These are phyloP conservation scores for Septoria linicola DNA, from an alignment of 2,329 filamentous ascomycete species.

Conservation along the genomic window DNA sequence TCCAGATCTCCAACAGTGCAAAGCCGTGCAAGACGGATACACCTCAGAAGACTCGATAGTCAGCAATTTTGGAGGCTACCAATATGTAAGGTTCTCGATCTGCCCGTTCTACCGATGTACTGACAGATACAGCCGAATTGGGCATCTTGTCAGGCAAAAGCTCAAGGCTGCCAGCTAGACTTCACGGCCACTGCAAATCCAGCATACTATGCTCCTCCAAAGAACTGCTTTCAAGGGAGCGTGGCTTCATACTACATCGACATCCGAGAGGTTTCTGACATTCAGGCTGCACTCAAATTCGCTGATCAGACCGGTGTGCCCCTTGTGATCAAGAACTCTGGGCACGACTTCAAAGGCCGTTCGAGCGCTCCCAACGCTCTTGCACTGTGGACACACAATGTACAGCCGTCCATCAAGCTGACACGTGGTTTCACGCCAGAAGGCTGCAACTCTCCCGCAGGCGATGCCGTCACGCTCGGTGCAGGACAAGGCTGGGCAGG, in stretches of 20 bases:
- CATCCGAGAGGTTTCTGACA: slow-evolving; percentile 23
- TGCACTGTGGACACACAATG: slow-evolving; percentile 29
- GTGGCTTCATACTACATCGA: slow-evolving; percentile 30
- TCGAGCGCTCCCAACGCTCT: slow-evolving; percentile 22
- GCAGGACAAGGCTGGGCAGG: slow-evolving; percentile 27
- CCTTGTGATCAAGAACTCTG: slow-evolving; percentile 32
- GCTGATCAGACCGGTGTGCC: slow-evolving; percentile 24
- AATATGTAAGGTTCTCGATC: slow-evolving; percentile 13
- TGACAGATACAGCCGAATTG: slow-evolving; percentile 17
- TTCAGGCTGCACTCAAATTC: slow-evolving; percentile 28
- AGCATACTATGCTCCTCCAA: slow-evolving; percentile 10
- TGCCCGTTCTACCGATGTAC: neutral
- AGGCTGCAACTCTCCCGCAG: slow-evolving; percentile 21
- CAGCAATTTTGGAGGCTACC: slow-evolving; percentile 19
- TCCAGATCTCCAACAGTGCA: slow-evolving; percentile 16
- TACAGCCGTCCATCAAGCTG: slow-evolving; percentile 2
- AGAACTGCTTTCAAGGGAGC: slow-evolving; percentile 25
- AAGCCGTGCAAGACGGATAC: slow-evolving; percentile 19
- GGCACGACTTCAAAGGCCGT: slow-evolving; percentile 32
- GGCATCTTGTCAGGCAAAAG: slow-evolving; percentile 20
- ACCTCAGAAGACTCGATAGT: slow-evolving; percentile 19
- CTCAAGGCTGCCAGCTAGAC: slow-evolving; percentile 22
- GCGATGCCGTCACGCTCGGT: slow-evolving; percentile 24
- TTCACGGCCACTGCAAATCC: slow-evolving; percentile 17
- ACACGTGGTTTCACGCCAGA: slow-evolving; percentile 16